Conservation (phyloP, 2,329 filamentous ascomycete genomes). For the Penicillium sp. region DNA sequence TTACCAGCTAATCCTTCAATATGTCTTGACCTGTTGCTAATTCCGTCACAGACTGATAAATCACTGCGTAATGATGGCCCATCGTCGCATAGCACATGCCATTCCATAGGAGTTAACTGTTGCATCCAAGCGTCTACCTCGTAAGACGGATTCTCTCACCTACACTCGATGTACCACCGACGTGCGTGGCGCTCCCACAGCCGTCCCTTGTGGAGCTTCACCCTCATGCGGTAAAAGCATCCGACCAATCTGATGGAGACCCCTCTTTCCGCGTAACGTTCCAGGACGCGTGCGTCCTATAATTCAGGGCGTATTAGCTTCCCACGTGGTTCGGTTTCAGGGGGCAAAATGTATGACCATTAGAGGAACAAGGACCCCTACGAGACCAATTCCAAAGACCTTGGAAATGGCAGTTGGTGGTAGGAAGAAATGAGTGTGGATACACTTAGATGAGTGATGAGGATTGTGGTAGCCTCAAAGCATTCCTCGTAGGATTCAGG, state of each 20-base stretch:
- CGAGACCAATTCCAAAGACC: neutral
- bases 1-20: neutral
- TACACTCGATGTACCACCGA: neutral
- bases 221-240: neutral
- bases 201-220: neutral
- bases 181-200: neutral
- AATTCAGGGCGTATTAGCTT: neutral
- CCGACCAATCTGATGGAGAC: neutral
- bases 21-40: neutral
- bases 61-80: no score
- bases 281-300: neutral
- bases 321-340: neutral
- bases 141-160: neutral
- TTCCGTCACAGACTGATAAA: neutral
- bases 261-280: no score
- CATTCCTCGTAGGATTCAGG: neutral
- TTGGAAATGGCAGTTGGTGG: neutral
- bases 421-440: neutral
- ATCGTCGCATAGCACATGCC: no score
- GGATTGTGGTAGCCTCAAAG: neutral
- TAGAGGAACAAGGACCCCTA: neutral
- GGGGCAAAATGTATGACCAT: neutral
- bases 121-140: neutral
- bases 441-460: neutral
- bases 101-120: neutral